phyloP scores from a whole-genome alignment of 2,329 filamentous ascomycete genomes.

The Orbilia quercus region DNA sequence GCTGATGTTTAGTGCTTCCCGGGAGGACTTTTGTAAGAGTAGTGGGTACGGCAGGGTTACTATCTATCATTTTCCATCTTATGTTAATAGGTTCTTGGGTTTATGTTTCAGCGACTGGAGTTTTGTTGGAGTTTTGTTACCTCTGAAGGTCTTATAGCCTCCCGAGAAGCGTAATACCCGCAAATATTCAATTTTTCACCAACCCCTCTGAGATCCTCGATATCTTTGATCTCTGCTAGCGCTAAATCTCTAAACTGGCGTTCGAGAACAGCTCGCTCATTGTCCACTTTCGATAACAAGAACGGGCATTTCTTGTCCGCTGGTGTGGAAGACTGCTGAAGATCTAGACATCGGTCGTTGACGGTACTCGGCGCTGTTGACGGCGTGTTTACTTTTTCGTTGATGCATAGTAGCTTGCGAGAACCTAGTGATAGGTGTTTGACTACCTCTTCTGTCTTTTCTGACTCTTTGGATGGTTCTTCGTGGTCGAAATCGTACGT shows the following conservation, averaged over 20 bases:
- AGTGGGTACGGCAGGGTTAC: slow-evolving; percentile 92
- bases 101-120: background rate
- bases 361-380: slow-evolving; percentile 78
- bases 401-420: slow-evolving; percentile 89
- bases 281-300: slow-evolving; percentile 79
- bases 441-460: slow-evolving; percentile 69
- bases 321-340: slow-evolving; percentile 77
- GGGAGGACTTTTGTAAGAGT: slow-evolving; percentile 83
- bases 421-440: slow-evolving; percentile 88
- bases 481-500: slow-evolving; percentile 69
- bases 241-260: slow-evolving; percentile 86
- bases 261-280: slow-evolving; percentile 69
- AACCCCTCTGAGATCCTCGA: slow-evolving; percentile 85
- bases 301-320: slow-evolving; percentile 78
- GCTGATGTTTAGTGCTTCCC: slow-evolving; percentile 87
- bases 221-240: slow-evolving; percentile 86
- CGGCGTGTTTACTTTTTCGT: slow-evolving; percentile 79
- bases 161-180: slow-evolving; percentile 94
- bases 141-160: slow-evolving; percentile 83
- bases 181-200: slow-evolving; percentile 85
- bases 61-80: slow-evolving; percentile 67
- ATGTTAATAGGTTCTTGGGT: background rate
- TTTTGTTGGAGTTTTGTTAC: slow-evolving; percentile 64
- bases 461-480: slow-evolving; percentile 56
- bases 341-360: slow-evolving; percentile 90